phyloP scores from a whole-genome alignment of 768 basidiomycete species.

The Myochromella boudieri region DNA sequence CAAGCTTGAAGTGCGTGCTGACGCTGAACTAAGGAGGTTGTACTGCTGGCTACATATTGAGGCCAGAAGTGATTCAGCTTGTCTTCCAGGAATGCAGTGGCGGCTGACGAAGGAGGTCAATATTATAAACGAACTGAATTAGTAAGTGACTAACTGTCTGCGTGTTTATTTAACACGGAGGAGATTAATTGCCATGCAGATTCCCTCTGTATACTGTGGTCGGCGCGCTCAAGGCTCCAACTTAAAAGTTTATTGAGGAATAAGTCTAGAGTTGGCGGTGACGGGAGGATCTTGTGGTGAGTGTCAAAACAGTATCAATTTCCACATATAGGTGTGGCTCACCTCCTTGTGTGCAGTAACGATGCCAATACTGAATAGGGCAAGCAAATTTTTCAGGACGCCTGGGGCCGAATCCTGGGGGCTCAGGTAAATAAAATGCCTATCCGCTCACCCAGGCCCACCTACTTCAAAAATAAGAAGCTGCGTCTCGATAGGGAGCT shows the following conservation, averaged over 20 bases:
- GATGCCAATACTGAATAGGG: slow-evolving; percentile 66
- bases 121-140: too few species aligned
- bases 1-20: slow-evolving; percentile 56
- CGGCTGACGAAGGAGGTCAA: slow-evolving; percentile 32
- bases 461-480: slow-evolving; percentile 58
- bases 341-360: slow-evolving; percentile 71
- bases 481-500: slow-evolving; percentile 33
- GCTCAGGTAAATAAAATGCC: slow-evolving; percentile 8
- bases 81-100: slow-evolving; percentile 41
- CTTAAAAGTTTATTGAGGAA: slow-evolving; percentile 55
- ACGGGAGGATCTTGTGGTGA: slow-evolving; percentile 53
- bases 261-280: slow-evolving; percentile 43
- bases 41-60: slow-evolving; percentile 37
- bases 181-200: slow-evolving; percentile 59
- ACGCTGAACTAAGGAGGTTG: slow-evolving; percentile 37
- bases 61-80: slow-evolving; percentile 51
- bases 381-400: slow-evolving; percentile 61
- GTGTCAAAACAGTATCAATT: not conserved
- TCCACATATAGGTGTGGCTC: slow-evolving; percentile 10
- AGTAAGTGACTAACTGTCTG: slow-evolving; percentile 57
- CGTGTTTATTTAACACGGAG: slow-evolving; percentile 77
- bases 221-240: slow-evolving; percentile 57
- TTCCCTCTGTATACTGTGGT: slow-evolving; percentile 50
- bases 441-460: too few species aligned
- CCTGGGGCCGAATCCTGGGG: slow-evolving; percentile 41